These are phyloP conservation scores for Alternaria conjuncta DNA, from an alignment of 2,329 filamentous ascomycete genomes.

Conservation along the genomic window DNA sequence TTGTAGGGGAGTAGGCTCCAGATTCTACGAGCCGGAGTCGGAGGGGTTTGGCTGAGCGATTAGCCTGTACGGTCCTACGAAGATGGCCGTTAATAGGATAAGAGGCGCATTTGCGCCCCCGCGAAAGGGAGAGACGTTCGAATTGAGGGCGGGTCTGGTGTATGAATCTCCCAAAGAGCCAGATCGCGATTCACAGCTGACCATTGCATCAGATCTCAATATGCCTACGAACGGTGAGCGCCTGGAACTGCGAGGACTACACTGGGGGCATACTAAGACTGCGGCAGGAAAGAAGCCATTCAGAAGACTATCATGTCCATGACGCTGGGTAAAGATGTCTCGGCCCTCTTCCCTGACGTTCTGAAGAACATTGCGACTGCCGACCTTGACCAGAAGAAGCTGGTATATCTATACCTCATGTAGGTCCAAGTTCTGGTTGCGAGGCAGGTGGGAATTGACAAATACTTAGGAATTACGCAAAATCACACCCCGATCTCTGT, in stretches of 20 bases:
- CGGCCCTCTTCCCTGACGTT: constrained; percentile 94
- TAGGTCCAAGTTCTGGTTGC: constrained; percentile 48
- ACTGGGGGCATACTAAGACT: constrained; percentile 41
- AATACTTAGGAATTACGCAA: constrained; percentile 87
- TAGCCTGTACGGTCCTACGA: constrained; percentile 39
- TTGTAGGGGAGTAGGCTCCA: not conserved
- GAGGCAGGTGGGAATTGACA: constrained; percentile 10
- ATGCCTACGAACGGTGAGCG: constrained; percentile 86
- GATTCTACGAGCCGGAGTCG: constrained; percentile 25
- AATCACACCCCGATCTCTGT: constrained; percentile 97
- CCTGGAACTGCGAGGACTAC: not conserved
- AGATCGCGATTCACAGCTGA: constrained; percentile 31
- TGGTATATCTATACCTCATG: constrained; percentile 98
- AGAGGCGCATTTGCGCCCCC: constrained; percentile 91
- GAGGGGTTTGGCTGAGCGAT: constrained; percentile 45
- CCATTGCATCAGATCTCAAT: constrained; percentile 76
- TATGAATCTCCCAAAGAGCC: constrained; percentile 42
- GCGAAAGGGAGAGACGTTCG: constrained; percentile 96
- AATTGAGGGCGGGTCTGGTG: constrained; percentile 90
- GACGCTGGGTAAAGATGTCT: constrained; percentile 98
- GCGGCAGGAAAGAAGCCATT: constrained; percentile 85
- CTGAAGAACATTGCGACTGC: constrained; percentile 97
- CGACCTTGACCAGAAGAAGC: constrained; percentile 98
- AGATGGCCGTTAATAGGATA: constrained; percentile 96
- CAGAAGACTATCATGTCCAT: constrained; percentile 99